Conservation (phyloP, 106 monocot genomes). For the Vanilla planifolia region DNA sequence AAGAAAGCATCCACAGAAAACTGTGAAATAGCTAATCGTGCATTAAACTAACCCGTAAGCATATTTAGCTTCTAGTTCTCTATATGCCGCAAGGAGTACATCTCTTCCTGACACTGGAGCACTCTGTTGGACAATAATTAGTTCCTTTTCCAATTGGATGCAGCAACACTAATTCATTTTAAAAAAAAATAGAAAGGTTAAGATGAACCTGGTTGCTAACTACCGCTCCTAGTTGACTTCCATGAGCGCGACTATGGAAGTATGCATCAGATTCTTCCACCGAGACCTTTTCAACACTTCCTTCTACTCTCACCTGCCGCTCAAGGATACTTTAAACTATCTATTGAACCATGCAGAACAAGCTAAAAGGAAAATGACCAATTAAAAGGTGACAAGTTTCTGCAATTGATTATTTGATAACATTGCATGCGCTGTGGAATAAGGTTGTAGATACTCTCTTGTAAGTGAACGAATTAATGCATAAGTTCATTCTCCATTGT, state of each 20-base stretch:
- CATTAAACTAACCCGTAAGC: constrained; percentile 66
- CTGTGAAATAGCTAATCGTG: neutral
- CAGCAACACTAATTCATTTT: neutral
- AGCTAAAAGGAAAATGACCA: no score
- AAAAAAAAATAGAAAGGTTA: neutral
- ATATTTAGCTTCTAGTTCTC: constrained; percentile 61
- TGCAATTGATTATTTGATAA: no score
- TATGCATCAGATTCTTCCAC: constrained; percentile 80
- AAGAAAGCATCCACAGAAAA: neutral
- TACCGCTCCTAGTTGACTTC: constrained; percentile 92
- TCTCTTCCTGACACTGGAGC: constrained; percentile 56
- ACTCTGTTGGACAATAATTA: constrained; percentile 39
- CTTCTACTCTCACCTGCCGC: constrained; percentile 93
- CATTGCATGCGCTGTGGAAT: no score
- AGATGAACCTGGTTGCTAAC: constrained; percentile 81
- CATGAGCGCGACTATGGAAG: constrained; percentile 88
- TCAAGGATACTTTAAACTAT: no score
- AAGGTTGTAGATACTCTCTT: no score
- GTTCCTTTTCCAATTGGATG: neutral
- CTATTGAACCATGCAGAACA: no score
- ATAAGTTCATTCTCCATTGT: no score
- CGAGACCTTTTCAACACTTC: constrained; percentile 67
- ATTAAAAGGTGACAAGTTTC: no score
- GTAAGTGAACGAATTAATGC: no score
- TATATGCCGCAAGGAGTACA: constrained; percentile 56